phyloP scores from a whole-genome alignment of 768 basidiomycete genomes.

The Boletus reticulatus region DNA sequence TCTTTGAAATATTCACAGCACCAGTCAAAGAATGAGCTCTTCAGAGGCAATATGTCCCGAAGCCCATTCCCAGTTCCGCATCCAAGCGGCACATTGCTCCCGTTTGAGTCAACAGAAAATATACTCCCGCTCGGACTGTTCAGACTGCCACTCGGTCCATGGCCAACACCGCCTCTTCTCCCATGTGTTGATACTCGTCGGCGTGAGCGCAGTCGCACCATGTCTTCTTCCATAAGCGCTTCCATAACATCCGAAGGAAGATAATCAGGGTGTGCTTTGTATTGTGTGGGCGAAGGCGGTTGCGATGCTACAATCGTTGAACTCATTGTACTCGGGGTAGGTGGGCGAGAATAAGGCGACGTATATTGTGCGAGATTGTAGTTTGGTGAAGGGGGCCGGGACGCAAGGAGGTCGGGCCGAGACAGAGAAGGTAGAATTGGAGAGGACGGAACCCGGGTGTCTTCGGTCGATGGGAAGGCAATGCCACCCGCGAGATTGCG shows the following conservation, averaged over 20 bases:
- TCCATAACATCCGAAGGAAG: conserved; percentile 80
- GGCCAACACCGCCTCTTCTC: conserved; percentile 40
- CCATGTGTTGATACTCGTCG: conserved; percentile 42
- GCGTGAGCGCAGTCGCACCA: conserved; percentile 82
- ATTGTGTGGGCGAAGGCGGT: conserved; percentile 32
- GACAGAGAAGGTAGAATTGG: conserved; percentile 24
- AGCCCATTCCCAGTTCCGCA: conserved; percentile 79
- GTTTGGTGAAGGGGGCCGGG: conserved; percentile 75
- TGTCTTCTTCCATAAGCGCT: conserved; percentile 89
- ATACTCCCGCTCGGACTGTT: conserved; percentile 75
- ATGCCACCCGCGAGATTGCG: conserved; percentile 69
- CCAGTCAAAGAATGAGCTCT: conserved; percentile 94
- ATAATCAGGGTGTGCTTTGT: conserved; percentile 49
- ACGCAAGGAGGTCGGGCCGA: conserved; percentile 36
- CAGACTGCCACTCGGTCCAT: conserved; percentile 40
- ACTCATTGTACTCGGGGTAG: conserved; percentile 37
- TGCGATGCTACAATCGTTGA: conserved; percentile 24
- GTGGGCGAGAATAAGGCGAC: conserved; percentile 67
- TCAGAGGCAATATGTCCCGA: conserved; percentile 83
- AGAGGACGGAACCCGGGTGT: conserved; percentile 41
- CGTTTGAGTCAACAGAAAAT: conserved; percentile 72
- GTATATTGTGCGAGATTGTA: conserved; percentile 74
- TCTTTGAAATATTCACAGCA: conserved; percentile 97
- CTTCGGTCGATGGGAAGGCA: conserved; percentile 65
- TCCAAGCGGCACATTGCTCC: conserved; percentile 68